phyloP scores from a whole-genome alignment of 2,329 filamentous ascomycete species.

The Exserohilum rostratum region DNA sequence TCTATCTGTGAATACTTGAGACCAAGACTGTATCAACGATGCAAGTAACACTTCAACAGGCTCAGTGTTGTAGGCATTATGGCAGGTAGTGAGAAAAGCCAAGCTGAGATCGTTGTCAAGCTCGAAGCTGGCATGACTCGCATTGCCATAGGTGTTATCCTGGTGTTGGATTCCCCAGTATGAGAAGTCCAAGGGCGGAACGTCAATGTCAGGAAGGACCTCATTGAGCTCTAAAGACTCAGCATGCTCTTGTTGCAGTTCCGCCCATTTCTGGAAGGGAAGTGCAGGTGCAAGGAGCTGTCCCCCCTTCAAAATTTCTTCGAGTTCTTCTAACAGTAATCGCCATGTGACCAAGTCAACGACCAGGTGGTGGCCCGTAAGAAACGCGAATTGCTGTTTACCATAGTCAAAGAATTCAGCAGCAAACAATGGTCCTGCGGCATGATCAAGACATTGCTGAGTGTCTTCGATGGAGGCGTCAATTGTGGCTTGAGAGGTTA shows the following conservation, averaged over 20 bases:
- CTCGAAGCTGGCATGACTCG: constrained; percentile 41
- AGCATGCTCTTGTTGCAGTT: constrained; percentile 46
- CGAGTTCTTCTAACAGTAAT: constrained; percentile 53
- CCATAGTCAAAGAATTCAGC: constrained; percentile 46
- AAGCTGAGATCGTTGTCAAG: constrained; percentile 32
- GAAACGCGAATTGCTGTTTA: constrained; percentile 40
- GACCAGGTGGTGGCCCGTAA: constrained; percentile 47
- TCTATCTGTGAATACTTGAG: constrained; percentile 61
- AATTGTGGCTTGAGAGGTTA: constrained; percentile 30
- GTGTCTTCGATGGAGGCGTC: constrained; percentile 41
- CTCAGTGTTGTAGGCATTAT: constrained; percentile 59
- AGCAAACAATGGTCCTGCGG: constrained; percentile 38
- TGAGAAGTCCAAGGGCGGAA: constrained; percentile 41
- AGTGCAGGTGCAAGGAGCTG: constrained; percentile 39
- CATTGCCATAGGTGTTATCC: constrained; percentile 49
- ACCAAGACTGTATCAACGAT: constrained; percentile 62
- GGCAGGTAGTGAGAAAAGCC: constrained; percentile 37
- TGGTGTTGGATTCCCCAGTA: constrained; percentile 49
- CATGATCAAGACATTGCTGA: constrained; percentile 36
- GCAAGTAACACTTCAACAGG: constrained; percentile 63
- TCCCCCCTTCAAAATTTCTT: constrained; percentile 44
- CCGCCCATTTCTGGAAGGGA: constrained; percentile 50
- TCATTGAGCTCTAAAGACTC: constrained; percentile 26
- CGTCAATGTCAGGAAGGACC: constrained; percentile 36
- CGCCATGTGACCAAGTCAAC: constrained; percentile 58